Conservation (phyloP, 2,329 filamentous ascomycete species). For the Ophiostoma piceae region DNA sequence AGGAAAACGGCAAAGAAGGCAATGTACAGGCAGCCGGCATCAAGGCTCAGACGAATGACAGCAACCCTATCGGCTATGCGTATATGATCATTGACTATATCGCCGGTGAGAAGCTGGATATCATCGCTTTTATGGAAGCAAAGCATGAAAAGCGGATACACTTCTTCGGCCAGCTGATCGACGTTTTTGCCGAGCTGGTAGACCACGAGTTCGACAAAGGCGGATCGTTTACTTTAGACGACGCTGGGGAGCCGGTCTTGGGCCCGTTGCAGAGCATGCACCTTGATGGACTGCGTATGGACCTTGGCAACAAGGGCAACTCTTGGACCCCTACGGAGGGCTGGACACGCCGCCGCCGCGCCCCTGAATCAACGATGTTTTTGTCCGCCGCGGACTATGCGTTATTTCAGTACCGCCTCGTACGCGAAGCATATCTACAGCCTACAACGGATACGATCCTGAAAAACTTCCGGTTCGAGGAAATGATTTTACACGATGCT, state of each 20-base stretch:
- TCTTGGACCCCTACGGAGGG: background rate
- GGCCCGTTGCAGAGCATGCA: slow-evolving; percentile 2
- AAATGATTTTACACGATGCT: background rate
- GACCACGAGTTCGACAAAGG: slow-evolving; percentile 3
- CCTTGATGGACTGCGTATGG: background rate
- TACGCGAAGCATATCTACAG: background rate
- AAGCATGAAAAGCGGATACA: background rate
- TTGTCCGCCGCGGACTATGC: background rate
- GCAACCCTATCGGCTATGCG: background rate
- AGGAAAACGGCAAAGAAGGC: background rate
- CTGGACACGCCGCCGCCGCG: background rate
- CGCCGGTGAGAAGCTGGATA: background rate
- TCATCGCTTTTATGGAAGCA: background rate
- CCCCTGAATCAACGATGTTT: background rate
- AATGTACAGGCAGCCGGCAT: no score
- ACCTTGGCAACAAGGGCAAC: slow-evolving; percentile 5
- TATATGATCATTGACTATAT: slow-evolving; percentile 3
- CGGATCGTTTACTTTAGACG: background rate
- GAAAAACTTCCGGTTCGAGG: background rate
- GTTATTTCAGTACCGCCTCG: background rate
- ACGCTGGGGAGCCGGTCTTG: slow-evolving; percentile 2
- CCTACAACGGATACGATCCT: background rate
- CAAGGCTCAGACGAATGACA: background rate
- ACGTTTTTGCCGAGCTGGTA: background rate
- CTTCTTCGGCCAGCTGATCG: slow-evolving; percentile 6